phyloP scores from a whole-genome alignment of 2,329 filamentous ascomycete genomes.

The Seiridium cupressi region DNA sequence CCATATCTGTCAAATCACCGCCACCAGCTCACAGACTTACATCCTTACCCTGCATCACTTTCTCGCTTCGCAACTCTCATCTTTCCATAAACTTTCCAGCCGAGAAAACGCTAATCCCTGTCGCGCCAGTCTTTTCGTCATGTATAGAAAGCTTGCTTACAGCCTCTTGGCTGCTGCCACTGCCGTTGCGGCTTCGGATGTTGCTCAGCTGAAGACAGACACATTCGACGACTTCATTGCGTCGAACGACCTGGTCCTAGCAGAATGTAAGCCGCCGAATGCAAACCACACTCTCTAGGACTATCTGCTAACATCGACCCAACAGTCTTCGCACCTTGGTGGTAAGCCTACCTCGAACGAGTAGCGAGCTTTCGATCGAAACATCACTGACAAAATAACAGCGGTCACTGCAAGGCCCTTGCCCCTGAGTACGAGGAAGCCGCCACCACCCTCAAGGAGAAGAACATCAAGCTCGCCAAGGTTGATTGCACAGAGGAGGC shows the following conservation, averaged over 20 bases:
- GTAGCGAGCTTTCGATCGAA: neutral
- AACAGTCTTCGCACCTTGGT: slow-evolving; percentile 91
- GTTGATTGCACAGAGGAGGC: slow-evolving; percentile 93
- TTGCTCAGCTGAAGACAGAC: slow-evolving; percentile 79
- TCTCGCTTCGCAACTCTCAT: neutral
- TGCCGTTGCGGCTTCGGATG: slow-evolving; percentile 71
- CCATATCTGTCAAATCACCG: neutral
- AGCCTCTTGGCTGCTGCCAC: slow-evolving; percentile 56
- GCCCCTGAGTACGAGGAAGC: slow-evolving; percentile 89
- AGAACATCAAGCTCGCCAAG: slow-evolving; percentile 82
- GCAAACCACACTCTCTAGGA: neutral
- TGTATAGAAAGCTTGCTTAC: slow-evolving; percentile 39
- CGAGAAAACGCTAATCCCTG: neutral
- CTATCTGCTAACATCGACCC: slow-evolving; percentile 31
- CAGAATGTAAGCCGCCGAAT: slow-evolving; percentile 72
- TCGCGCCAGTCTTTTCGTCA: slow-evolving; percentile 15
- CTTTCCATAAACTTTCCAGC: neutral
- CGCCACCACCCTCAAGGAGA: slow-evolving; percentile 80
- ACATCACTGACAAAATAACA: neutral
- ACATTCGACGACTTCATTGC: slow-evolving; percentile 86
- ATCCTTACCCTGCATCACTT: neutral
- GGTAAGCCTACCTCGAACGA: slow-evolving; percentile 28
- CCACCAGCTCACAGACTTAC: no score
- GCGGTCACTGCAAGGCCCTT: slow-evolving; percentile 95
- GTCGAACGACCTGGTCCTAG: slow-evolving; percentile 83